These are phyloP conservation scores for Capsella bursapastoris DNA, from an alignment of 345 rosid genomes.

Conservation along the genomic window DNA sequence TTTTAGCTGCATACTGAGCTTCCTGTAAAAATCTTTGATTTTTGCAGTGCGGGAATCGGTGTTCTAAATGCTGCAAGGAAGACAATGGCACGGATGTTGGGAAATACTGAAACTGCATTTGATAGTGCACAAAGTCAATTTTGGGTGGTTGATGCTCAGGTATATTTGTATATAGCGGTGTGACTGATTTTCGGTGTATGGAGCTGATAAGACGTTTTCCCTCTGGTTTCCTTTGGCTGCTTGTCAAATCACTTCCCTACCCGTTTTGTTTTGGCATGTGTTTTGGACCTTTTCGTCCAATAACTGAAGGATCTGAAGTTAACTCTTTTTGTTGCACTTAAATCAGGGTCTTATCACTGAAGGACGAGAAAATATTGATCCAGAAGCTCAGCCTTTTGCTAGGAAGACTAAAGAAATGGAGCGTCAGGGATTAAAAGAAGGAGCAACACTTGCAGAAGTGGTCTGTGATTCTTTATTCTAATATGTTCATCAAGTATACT, in stretches of 20 bases:
- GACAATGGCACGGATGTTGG: constrained; percentile 98
- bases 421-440: constrained; percentile 92
- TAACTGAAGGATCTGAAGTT: constrained; percentile 26
- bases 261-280: constrained; percentile 48
- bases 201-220: constrained; percentile 21
- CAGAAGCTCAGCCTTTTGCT: constrained; percentile 85
- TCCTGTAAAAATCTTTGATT: constrained; percentile 34
- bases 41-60: constrained; percentile 95
- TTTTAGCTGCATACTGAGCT: constrained; percentile 21
- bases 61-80: constrained; percentile 96
- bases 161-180: constrained; percentile 32
- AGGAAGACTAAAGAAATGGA: constrained; percentile 72
- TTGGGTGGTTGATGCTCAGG: constrained; percentile 98
- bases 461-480: constrained; percentile 45
- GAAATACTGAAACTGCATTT: constrained; percentile 82
- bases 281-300: constrained; percentile 48
- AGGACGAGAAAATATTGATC: constrained; percentile 75
- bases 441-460: constrained; percentile 90
- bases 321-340: constrained; percentile 39
- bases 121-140: constrained; percentile 92
- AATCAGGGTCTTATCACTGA: constrained; percentile 91
- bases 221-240: background rate
- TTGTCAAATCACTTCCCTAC: constrained; percentile 11
- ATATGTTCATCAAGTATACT: constrained; percentile 9
- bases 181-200: constrained; percentile 14